A percentile compares a stretch with the other conserved stretches of the same genome.
phyloP scores from a whole-genome alignment of 768 basidiomycete genomes.

The Pleurotus sapidus region DNA sequence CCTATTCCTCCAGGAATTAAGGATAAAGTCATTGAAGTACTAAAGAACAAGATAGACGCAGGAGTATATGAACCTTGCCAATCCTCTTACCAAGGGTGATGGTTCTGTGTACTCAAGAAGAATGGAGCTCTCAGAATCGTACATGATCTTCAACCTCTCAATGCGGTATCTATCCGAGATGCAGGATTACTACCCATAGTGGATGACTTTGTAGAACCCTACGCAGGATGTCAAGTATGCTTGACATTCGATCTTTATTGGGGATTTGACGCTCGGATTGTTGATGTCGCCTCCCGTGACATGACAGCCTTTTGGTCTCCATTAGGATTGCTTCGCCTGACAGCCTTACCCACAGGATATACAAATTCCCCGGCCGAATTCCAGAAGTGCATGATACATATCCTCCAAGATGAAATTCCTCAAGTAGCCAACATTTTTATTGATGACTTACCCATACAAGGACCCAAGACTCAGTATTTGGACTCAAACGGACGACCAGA shows the following conservation, averaged over 20 bases:
- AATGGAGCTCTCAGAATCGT: constrained; percentile 10
- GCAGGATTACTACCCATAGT: constrained; percentile 2
- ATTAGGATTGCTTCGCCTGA: constrained; percentile 3
- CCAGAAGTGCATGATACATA: too few relatives aligned
- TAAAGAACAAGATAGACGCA: constrained; percentile 11
- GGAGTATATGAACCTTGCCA: constrained; percentile 15
- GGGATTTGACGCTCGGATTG: constrained; percentile 7
- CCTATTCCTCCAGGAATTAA: constrained; percentile 15
- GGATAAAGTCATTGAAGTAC: constrained; percentile 9
- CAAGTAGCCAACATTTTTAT: too few relatives aligned
- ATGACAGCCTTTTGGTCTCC: constrained; percentile 9
- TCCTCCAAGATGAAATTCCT: too few relatives aligned
- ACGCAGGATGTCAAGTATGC: constrained; percentile 2
- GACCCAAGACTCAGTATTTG: constrained; percentile 28
- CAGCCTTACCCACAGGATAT: constrained; percentile 10
- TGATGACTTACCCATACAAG: constrained; percentile 16
- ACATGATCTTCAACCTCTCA: constrained; percentile 9
- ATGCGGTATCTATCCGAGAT: constrained; percentile 10
- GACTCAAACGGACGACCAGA: constrained; percentile 17
- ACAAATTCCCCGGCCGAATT: too few relatives aligned
- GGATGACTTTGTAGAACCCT: constrained; percentile 6
- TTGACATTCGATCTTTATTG: neutral
- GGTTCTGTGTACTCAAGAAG: constrained; percentile 13
- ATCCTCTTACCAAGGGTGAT: constrained; percentile 11
- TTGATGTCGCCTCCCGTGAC: neutral